phyloP scores from a whole-genome alignment of 1,284 basidiomycete species.

The Inonotus hispidus region DNA sequence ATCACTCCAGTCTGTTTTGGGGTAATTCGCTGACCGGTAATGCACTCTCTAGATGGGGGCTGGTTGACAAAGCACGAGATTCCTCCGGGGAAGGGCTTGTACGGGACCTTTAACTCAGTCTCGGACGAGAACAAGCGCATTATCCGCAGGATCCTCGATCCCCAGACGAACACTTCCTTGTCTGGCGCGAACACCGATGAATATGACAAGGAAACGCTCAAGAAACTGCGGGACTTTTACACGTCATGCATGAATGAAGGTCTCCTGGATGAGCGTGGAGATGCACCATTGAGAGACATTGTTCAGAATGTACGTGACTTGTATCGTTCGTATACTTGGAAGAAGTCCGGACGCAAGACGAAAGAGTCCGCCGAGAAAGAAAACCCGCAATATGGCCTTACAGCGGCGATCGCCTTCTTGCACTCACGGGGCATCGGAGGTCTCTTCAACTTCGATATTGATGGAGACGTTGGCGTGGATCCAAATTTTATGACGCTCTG shows the following conservation, averaged over 20 bases:
- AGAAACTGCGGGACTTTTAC: slow-evolving; percentile 80
- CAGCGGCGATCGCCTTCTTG: slow-evolving; percentile 79
- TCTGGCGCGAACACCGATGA: slow-evolving; percentile 29
- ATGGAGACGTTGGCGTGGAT: slow-evolving; percentile 88
- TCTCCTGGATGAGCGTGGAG: slow-evolving; percentile 56
- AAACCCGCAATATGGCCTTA: slow-evolving; percentile 46
- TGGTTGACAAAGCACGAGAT: slow-evolving; percentile 80
- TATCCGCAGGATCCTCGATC: slow-evolving; percentile 55
- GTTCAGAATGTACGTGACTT: slow-evolving; percentile 52
- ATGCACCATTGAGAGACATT: slow-evolving; percentile 54
- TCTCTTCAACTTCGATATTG: slow-evolving; percentile 75
- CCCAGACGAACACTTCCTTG: slow-evolving; percentile 25
- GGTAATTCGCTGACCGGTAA: neutral
- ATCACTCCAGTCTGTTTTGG: neutral
- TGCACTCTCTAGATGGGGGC: slow-evolving; percentile 57
- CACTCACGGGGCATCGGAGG: slow-evolving; percentile 80
- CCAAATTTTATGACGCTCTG: slow-evolving; percentile 84
- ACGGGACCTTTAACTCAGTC: slow-evolving; percentile 58
- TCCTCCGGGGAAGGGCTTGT: slow-evolving; percentile 76
- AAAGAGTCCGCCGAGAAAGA: slow-evolving; percentile 6
- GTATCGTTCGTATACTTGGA: slow-evolving; percentile 47
- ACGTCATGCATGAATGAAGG: slow-evolving; percentile 79
- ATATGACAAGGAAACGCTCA: slow-evolving; percentile 64
- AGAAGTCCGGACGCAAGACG: slow-evolving; percentile 23
- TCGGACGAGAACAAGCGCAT: slow-evolving; percentile 60